Base-by-base conservation (phyloP, 306 rosid genomes). In the Vigna reflexopilosa region DNA sequence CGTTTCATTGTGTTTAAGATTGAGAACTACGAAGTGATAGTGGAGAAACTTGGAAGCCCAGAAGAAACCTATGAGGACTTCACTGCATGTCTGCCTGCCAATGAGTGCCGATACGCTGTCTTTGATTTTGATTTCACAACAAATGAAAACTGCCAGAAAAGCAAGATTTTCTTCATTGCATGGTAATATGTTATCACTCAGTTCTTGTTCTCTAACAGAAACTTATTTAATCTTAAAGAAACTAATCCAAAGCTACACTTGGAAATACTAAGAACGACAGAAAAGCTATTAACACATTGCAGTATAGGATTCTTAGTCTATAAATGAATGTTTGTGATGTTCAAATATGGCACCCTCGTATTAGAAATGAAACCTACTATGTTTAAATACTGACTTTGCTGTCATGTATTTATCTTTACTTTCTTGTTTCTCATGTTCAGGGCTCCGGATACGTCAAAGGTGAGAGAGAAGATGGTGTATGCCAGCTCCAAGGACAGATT, bases 101-200 rank as follows among this genome's bases (percentile, higher is more conserved):
- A 86, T 10, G 89, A 88, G 73, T 88, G 91, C 36, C 91, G 91
- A 17, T 88, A 88, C 62, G 86, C 91, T 50, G 89, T 83, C 69
- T 88, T 67, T 44, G 91, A 88, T 81, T 86, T 88, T 26, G 88
- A 88, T 68, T 88, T 83, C 83, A 86, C 56, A 34, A 88, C 91
- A 2, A 22, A 67, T 17, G 91, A 88, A 76, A 88, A 88, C 70
- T 30, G 48, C 66, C 89, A 85, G 74, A 88, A 77, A 65, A 88
- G 91, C 91, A 88, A 88, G 86, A 88, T 88, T 71, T 86, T 83
- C 78, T 88, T 88, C 70, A 73, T 88, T 79, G 91, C 89, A 20
- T 86, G 91, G 91, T 87, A 85, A 77, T 72, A 72, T 72, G 1
- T 36, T 47, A 16, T 67, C 24, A 45, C 26, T 38, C 59, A 59